Base-by-base conservation (phyloP, 352 stramenopile genomes). In the Aphanomyces euteiches region DNA sequence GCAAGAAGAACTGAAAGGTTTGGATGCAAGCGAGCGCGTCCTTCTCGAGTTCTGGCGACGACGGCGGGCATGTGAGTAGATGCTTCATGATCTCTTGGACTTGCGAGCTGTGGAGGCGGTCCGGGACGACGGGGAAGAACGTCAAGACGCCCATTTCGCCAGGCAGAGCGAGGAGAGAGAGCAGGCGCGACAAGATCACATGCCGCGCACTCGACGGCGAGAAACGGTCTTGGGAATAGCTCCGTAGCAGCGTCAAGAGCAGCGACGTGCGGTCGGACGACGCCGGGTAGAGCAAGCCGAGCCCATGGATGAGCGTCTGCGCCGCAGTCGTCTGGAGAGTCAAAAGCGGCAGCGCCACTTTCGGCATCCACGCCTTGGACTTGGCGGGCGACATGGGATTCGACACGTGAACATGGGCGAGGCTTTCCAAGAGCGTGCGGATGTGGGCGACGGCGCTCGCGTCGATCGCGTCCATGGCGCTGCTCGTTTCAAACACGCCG, bases 1-100 rank as follows among this genome's bases (percentile, higher is more conserved):
- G 75, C 12, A 95, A 39, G 72, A 84, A 88, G 1, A 92, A 58
- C 60, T 95, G 87, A 72, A 93, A 95, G 7, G 78, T 83, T 58
- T 90, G 84, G 47, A 95, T 60, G 15, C 93, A 56, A 3, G 75
- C 66, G 53, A 95, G 72, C 7, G 58, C 56, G n/a, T 73, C 65
- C 39, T 59, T 36, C 37, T 36, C 1, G 17, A 40, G n/a, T 39
- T 39, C 6, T 64, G 63, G 47, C 40, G 50, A 17, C 15, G 7
- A 12, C 45, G 45, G 13, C 13, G 28, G 7, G 58, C 39, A 40
- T 4, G 59, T 37, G 17, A 67, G 19, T 10, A 67, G 28, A 67
- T 67, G 59, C 6, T 12, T 41, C n/a, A 67, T 34, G 43, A 67
- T 56, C 15, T 67, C 59, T 12, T 67, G 59, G n/a, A 67, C 59